Percentiles rank a stretch among this genome's conserved stretches.
Evolutionary conservation across 345 rosid genomes (phyloP).

Genomic region (Litchi chinensis): DNA sequence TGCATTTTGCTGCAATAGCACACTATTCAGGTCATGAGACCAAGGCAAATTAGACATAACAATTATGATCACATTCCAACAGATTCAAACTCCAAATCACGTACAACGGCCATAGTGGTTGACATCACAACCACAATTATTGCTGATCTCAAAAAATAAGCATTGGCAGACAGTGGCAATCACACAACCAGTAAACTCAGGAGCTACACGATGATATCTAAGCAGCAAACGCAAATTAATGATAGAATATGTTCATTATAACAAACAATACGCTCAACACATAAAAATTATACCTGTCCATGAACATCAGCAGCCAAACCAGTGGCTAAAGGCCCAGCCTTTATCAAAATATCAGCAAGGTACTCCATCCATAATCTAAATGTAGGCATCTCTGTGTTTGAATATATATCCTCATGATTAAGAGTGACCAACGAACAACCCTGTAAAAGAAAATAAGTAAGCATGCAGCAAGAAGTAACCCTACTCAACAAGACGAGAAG

Average conservation of each 20-base stretch:
- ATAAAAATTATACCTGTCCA: constrained; percentile 63
- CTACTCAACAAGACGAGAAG: not conserved
- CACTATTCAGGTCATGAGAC: not conserved
- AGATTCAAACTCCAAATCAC: not conserved
- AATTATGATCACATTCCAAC: not conserved
- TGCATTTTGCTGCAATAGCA: not conserved
- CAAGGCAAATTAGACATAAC: not conserved
- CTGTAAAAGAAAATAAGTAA: constrained; percentile 45
- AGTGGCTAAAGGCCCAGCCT: constrained; percentile 82
- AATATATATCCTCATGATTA: constrained; percentile 76
- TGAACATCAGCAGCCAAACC: constrained; percentile 94
- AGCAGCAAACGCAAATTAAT: not conserved
- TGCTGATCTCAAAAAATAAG: not conserved
- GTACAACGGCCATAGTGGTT: not conserved
- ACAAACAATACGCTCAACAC: not conserved
- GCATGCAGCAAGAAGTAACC: not conserved
- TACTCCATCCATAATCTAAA: constrained; percentile 64
- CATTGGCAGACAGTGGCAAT: not conserved
- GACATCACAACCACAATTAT: not conserved
- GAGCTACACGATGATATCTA: not conserved
- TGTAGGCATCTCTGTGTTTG: constrained; percentile 50
- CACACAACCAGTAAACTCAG: not conserved
- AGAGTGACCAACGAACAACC: constrained; percentile 73
- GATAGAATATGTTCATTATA: not conserved
- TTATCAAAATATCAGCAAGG: constrained; percentile 73